Evolutionary conservation across 257 asterid genomes (phyloP).

Genomic region (Sherardia arvensis): DNA sequence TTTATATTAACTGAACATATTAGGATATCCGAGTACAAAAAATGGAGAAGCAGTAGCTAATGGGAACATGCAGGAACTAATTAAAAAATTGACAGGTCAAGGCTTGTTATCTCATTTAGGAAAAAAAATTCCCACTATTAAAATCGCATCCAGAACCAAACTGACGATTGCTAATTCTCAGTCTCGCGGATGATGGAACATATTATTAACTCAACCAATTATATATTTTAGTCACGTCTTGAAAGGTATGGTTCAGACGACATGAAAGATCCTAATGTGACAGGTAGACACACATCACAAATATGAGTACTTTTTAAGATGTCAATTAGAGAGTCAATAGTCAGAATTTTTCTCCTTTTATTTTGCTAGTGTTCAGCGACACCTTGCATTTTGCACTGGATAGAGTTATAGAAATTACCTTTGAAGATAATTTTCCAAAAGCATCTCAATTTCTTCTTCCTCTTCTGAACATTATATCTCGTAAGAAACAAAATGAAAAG

Average conservation of each 20-base stretch:
- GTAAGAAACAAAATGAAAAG: slow-evolving; percentile 11
- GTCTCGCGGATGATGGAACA: not conserved
- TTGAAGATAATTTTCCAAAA: slow-evolving; percentile 91
- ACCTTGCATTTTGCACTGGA: slow-evolving; percentile 2
- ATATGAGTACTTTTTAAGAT: not conserved
- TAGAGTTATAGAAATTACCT: slow-evolving; percentile 37
- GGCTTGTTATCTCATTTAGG: not conserved
- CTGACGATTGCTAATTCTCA: not conserved
- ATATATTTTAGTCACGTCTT: not conserved
- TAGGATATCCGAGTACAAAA: not conserved
- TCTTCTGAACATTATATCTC: slow-evolving; percentile 53
- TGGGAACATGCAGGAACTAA: too few species aligned
- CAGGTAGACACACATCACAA: not conserved
- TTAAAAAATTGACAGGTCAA: not conserved
- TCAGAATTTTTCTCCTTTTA: too few species aligned
- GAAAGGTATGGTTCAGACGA: not conserved
- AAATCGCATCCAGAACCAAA: too few species aligned
- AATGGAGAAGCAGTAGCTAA: not conserved
- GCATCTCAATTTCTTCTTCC: slow-evolving; percentile 99
- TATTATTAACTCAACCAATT: not conserved
- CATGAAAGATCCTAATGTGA: not conserved
- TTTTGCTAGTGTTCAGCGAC: not conserved
- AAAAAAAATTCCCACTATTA: too few species aligned
- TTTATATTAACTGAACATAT: too few species aligned
- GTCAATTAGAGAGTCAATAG: not conserved